Conservation (phyloP, 73 alveolate species). For the Tetrahymena thermophila region DNA sequence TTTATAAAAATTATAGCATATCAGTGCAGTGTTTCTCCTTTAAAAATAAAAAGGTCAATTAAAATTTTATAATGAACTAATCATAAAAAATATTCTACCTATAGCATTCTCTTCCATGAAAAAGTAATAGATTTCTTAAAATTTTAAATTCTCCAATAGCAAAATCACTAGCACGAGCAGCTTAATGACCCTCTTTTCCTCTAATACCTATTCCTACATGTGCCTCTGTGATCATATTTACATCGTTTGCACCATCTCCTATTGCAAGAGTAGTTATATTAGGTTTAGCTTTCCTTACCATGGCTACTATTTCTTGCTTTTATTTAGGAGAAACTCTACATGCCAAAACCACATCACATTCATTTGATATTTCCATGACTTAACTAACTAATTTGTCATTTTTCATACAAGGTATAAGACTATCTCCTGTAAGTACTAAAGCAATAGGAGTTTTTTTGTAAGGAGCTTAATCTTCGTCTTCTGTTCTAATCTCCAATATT, state of each 20-base stretch:
- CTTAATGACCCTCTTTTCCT: conserved; percentile 91
- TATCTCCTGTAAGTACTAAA: background rate
- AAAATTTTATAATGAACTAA: background rate
- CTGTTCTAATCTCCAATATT: background rate
- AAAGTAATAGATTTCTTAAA: conserved; percentile 77
- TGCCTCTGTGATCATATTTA: conserved; percentile 92
- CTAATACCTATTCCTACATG: conserved; percentile 94
- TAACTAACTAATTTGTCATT: conserved; percentile 24
- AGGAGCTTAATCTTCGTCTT: background rate
- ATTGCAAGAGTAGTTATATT: conserved; percentile 73
- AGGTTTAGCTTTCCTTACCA: conserved; percentile 48
- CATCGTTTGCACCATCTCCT: conserved; percentile 98
- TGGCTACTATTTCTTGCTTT: conserved; percentile 25
- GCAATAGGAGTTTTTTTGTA: background rate
- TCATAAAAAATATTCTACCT: conserved; percentile 62
- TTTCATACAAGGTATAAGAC: background rate
- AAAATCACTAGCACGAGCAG: conserved; percentile 90
- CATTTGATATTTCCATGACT: conserved; percentile 67
- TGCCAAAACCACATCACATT: conserved; percentile 13
- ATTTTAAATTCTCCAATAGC: conserved; percentile 74
- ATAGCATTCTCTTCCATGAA: conserved; percentile 93
- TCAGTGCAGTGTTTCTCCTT: conserved; percentile 76
- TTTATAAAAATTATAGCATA: conserved; percentile 80
- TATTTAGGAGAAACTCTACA: conserved; percentile 41
- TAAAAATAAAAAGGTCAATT: background rate